These are phyloP conservation scores for Phytopythium montanum DNA, from an alignment of 352 stramenopile genomes.

Conservation along the genomic window DNA sequence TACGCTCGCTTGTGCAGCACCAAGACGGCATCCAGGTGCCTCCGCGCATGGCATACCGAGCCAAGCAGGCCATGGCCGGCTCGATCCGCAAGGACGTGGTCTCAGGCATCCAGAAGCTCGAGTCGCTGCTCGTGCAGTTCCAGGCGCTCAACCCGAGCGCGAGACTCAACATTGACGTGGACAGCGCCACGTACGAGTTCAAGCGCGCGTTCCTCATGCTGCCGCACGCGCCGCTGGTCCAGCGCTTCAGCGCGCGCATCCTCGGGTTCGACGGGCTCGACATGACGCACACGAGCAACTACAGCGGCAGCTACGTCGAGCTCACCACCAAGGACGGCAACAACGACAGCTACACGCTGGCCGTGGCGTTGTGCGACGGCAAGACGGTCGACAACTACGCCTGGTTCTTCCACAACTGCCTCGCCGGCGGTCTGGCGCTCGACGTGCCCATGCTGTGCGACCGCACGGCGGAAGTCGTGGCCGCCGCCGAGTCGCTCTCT, in stretches of 20 bases:
- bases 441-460: slow-evolving; percentile 37
- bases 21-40: slow-evolving; percentile 35
- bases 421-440: slow-evolving; percentile 20
- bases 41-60: slow-evolving; percentile 35
- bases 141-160: slow-evolving; percentile 30
- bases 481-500: slow-evolving; percentile 24
- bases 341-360: slow-evolving; percentile 27
- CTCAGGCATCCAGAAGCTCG: slow-evolving; percentile 38
- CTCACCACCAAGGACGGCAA: slow-evolving; percentile 40
- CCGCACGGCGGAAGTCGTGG: slow-evolving; percentile 20
- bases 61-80: slow-evolving; percentile 21
- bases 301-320: slow-evolving; percentile 28
- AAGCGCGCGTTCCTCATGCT: slow-evolving; percentile 43
- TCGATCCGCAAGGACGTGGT: slow-evolving; percentile 28
- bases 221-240: slow-evolving; percentile 26
- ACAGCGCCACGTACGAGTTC: slow-evolving; percentile 29
- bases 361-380: slow-evolving; percentile 31
- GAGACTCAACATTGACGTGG: slow-evolving; percentile 26
- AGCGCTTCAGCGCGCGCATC: slow-evolving; percentile 23
- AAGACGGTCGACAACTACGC: slow-evolving; percentile 28
- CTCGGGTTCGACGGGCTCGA: slow-evolving; percentile 26
- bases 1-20: slow-evolving; percentile 32
- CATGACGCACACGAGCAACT: slow-evolving; percentile 37
- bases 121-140: slow-evolving; percentile 43
- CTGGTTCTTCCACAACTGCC: slow-evolving; percentile 41